Base-by-base conservation (phyloP, 2,329 filamentous ascomycete genomes). In the Aureobasidium lini region DNA sequence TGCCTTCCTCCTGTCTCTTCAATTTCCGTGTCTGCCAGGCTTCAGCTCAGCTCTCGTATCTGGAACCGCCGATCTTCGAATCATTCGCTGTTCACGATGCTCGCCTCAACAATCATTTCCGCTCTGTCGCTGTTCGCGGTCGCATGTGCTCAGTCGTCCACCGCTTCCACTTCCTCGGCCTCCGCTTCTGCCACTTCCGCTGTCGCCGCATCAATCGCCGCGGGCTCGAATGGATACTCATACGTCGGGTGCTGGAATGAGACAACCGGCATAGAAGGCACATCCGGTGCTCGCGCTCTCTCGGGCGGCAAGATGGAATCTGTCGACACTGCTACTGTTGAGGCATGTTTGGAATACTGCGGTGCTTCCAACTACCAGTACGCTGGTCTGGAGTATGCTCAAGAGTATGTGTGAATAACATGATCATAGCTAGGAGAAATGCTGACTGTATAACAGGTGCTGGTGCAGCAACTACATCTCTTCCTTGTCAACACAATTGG, bases 221-320 rank as follows among this genome's bases (percentile, higher is more conserved):
- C 59, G 11, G 61, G 62, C 32, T 28, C 43, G 7, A 39, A 58
- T 15, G 66, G 66, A 44, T 84, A 82, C 71, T 62, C 58, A 15
- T 84, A 84, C 69, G 67, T 70, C n/a, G 82, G 82, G 59, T 85
- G 83, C 72, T 84, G 72, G 72, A 82, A 82, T 64, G 82, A 85
- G 67, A 83, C 81, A 2, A 77, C 74, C n/a, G 57, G 61, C 13
- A 48, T 67, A 32, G 28, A 59, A 3, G 71, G 72, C 40, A 66
- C 80, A 13, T 72, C 72, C 31, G 72, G 72, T 48, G 67, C 61
- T 50, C 76, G 74, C 65, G 80, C 82, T 15, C 72, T 85, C 4
- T 64, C 70, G 18, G 75, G 72, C 47, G 77, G 77, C 48, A 73
- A 74, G 63, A 68, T 75, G 60, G 64, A 64, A 23, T 66, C 72